Evolutionary conservation across 345 rosid species (phyloP).

Genomic region (Noccaea caerulescens): DNA sequence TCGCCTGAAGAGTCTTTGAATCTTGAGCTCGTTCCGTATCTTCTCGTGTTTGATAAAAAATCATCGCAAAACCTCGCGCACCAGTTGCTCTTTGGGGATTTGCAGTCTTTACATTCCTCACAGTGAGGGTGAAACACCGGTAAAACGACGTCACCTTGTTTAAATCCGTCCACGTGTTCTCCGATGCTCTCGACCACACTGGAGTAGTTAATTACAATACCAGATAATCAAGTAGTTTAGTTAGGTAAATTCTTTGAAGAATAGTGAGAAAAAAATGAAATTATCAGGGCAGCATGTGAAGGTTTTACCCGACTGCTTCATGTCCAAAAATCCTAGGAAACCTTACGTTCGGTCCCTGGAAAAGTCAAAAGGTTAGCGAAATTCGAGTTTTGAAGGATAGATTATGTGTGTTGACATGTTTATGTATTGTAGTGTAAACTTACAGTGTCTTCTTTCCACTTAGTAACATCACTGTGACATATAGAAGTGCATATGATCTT

Average conservation of each 20-base stretch:
- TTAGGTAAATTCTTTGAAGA: background rate
- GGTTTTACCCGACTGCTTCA: conserved; percentile 69
- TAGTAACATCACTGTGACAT: conserved; percentile 63
- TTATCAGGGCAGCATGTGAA: background rate
- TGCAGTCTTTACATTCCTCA: conserved; percentile 59
- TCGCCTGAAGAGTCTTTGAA: conserved; percentile 64
- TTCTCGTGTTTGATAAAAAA: conserved; percentile 36
- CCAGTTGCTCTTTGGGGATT: conserved; percentile 56
- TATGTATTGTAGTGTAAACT: conserved; percentile 16
- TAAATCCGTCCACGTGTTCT: conserved; percentile 56
- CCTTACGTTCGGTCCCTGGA: conserved; percentile 51
- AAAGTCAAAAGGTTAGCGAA: background rate
- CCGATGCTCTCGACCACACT: conserved; percentile 86
- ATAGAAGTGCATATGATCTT: conserved; percentile 73
- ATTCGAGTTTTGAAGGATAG: background rate
- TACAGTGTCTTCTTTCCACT: conserved; percentile 56
- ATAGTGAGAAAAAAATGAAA: too few relatives aligned
- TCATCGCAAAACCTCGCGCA: conserved; percentile 43
- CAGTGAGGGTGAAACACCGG: conserved; percentile 64
- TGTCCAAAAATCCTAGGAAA: conserved; percentile 77
- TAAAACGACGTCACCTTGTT: conserved; percentile 62
- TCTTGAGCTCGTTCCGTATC: conserved; percentile 57
- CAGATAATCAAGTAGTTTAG: too few relatives aligned
- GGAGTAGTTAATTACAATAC: background rate
- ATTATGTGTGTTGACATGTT: background rate